A percentile compares a stretch with the other conserved stretches of the same genome.
phyloP scores from a whole-genome alignment of 495 filamentous ascomycete genomes.

The Penicillium taxi region DNA sequence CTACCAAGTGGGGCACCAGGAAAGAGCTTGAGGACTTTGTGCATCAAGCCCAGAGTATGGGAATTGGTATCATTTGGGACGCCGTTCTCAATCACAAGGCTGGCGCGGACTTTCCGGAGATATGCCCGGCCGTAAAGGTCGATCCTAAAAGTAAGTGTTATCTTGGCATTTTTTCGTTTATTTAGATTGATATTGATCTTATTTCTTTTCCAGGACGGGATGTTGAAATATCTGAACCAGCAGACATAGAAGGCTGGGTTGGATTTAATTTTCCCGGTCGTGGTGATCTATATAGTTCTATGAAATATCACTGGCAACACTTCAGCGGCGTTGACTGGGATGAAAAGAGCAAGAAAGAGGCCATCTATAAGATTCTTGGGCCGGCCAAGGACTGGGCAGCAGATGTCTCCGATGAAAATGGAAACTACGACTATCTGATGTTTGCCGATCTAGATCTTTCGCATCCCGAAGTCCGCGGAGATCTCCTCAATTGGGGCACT shows the following conservation, averaged over 20 bases:
- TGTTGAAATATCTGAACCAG: conserved; percentile 45
- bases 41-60: conserved; percentile 40
- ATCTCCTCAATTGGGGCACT: conserved; percentile 57
- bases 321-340: conserved; percentile 68
- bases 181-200: background rate
- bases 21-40: conserved; percentile 51
- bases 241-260: conserved; percentile 62
- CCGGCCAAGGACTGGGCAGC: conserved; percentile 57
- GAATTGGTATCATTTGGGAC: conserved; percentile 62
- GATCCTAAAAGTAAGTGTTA: conserved; percentile 39
- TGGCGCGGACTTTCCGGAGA: conserved; percentile 55
- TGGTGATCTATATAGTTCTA: conserved; percentile 47
- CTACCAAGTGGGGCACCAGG: conserved; percentile 69
- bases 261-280: conserved; percentile 59
- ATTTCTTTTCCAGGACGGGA: conserved; percentile 40
- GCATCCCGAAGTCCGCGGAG: conserved; percentile 54
- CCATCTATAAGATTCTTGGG: conserved; percentile 61
- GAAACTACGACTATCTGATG: conserved; percentile 69
- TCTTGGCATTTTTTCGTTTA: background rate
- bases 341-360: conserved; percentile 45
- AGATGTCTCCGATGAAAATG: conserved; percentile 57
- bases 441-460: conserved; percentile 59
- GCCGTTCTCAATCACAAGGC: conserved; percentile 73
- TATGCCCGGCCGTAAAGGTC: conserved; percentile 53
- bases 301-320: conserved; percentile 63